Evolutionary conservation across 768 basidiomycete species (phyloP).

Genomic region (Collybiopsis confluens): DNA sequence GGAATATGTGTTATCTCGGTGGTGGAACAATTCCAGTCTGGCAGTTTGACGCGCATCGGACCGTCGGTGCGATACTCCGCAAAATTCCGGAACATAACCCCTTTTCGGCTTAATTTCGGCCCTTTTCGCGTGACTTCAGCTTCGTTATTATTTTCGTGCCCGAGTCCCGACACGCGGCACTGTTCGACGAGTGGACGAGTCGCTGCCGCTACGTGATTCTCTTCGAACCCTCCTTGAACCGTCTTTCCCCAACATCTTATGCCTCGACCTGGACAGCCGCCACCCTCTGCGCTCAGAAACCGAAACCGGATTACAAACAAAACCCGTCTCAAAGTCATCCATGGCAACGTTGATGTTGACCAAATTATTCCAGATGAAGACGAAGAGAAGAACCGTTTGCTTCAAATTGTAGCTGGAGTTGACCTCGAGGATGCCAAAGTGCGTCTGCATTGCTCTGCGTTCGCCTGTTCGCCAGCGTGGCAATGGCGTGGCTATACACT

Average conservation of each 20-base stretch:
- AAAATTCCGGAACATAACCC: background rate
- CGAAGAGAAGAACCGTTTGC: conserved; percentile 79
- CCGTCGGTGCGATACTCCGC: too few species aligned
- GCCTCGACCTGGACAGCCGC: conserved; percentile 7
- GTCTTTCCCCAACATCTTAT: background rate
- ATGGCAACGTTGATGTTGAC: conserved; percentile 79
- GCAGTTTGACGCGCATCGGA: too few species aligned
- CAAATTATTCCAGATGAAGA: conserved; percentile 80
- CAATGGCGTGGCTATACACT: conserved; percentile 39
- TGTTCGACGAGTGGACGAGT: background rate
- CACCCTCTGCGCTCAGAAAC: conserved; percentile 66
- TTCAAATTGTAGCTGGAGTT: conserved; percentile 75
- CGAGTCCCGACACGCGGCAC: conserved; percentile 2
- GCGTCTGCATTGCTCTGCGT: conserved; percentile 35
- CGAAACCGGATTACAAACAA: conserved; percentile 92
- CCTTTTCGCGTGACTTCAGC: background rate
- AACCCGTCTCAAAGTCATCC: conserved; percentile 80
- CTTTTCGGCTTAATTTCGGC: background rate
- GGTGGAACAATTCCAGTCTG: too few species aligned
- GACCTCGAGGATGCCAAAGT: conserved; percentile 94
- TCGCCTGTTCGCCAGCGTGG: conserved; percentile 8
- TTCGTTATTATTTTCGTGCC: background rate
- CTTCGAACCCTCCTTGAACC: background rate
- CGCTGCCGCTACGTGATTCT: background rate
- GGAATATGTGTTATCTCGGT: too few species aligned